These are phyloP conservation scores for Mycosphaerella arachidis DNA, from an alignment of 2,329 filamentous ascomycete genomes.

Conservation along the genomic window DNA sequence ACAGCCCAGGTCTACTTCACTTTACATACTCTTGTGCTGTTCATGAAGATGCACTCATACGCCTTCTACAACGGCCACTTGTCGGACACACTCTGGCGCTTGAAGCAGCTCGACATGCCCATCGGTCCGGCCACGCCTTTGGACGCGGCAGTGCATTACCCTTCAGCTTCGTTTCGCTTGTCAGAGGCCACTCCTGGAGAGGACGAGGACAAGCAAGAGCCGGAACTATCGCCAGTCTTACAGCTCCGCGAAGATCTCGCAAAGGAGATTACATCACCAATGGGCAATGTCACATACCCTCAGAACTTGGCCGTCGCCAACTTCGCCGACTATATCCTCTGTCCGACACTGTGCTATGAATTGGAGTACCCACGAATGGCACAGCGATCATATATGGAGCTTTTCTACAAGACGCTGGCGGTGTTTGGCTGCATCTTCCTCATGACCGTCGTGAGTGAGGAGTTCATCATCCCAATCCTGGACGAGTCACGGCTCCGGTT, in stretches of 20 bases:
- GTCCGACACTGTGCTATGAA: constrained; percentile 95
- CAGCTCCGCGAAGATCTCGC: constrained; percentile 82
- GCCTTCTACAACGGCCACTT: constrained; percentile 97
- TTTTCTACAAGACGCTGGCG: constrained; percentile 79
- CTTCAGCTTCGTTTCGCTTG: constrained; percentile 46
- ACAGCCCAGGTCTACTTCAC: constrained; percentile 94
- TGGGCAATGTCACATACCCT: constrained; percentile 86
- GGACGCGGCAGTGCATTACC: constrained; percentile 64
- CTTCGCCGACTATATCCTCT: constrained; percentile 81
- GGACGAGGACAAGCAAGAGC: constrained; percentile 41
- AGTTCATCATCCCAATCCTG: constrained; percentile 90
- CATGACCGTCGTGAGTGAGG: constrained; percentile 82
- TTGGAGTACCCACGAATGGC: constrained; percentile 84
- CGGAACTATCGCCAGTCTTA: constrained; percentile 44
- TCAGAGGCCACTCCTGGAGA: constrained; percentile 41
- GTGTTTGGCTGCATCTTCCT: constrained; percentile 97
- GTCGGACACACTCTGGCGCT: constrained; percentile 75
- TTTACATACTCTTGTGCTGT: constrained; percentile 80
- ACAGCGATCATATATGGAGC: constrained; percentile 70
- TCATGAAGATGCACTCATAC: constrained; percentile 99
- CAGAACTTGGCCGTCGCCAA: constrained; percentile 79
- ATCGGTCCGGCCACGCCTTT: constrained; percentile 44
- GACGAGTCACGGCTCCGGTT: constrained; percentile 62
- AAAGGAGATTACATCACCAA: constrained; percentile 81
- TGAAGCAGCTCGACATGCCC: constrained; percentile 74